Base-by-base conservation (phyloP, 2,329 filamentous ascomycete genomes). In the Pyrenochaeta sp. region DNA sequence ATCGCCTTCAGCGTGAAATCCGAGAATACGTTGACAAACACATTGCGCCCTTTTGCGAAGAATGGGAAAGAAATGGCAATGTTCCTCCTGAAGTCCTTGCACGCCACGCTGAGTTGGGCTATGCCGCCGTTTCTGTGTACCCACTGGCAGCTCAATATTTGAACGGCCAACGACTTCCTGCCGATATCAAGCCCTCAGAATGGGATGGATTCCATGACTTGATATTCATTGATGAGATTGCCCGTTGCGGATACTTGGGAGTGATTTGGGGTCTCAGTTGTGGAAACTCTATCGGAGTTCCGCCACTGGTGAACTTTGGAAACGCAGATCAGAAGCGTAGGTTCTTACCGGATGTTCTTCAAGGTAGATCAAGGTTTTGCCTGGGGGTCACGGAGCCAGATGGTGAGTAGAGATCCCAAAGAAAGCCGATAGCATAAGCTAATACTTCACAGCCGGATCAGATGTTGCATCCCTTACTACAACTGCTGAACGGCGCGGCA, bases 301-400 rank as follows among this genome's bases (percentile, higher is more conserved):
- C 56, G 14, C 54, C 52, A 9, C 21, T 57, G 20, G 43, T 54
- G 15, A 45, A 51, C 23, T 46, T 39, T 29, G 83, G 54, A 83
- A 92, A 17, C 66, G 79, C 85, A 54, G 79, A 79, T 23, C 84
- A 90, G 66, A 87, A 86, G 75, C 82, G 87, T 62, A 82, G 81
- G 50, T 82, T 94, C 44, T 83, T 87, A 29, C 81, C 86, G 32
- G 89, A 93, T 65, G 87, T 91, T 36, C 84, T 94, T 56, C 85
- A 83, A 45, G 90, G 90, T 54, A 85, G 86, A 80, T 93, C 92
- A 83, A 92, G 91, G 81, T 90, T 93, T 69, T 92, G 88, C 69
- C 81, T 95, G 3, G 90, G 90, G 49, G 91, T 94, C 69, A 93
- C 90, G 1, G 91, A 95, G 75, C 90, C 90, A 0, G 93, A 93